A percentile compares a stretch with the other conserved stretches of the same genome.
phyloP scores from a whole-genome alignment of 306 rosid species.

The Pyrus communis region DNA sequence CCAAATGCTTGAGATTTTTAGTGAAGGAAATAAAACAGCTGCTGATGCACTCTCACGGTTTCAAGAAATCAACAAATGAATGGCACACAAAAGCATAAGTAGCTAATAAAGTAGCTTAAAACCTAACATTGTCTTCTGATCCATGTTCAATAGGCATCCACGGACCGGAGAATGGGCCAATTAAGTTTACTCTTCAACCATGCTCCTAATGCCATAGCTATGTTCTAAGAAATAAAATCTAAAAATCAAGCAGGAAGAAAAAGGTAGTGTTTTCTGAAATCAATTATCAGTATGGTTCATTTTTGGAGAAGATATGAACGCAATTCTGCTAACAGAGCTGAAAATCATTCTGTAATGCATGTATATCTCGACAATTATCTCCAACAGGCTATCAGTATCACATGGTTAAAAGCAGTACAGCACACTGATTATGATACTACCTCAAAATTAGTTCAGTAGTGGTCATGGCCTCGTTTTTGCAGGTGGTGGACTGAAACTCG shows the following conservation, averaged over 20 bases:
- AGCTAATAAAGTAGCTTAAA: too few relatives aligned
- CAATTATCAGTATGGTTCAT: neutral
- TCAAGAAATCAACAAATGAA: too few relatives aligned
- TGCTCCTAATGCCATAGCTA: neutral
- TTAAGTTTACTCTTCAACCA: neutral
- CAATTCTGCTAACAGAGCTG: neutral
- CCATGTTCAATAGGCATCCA: too few relatives aligned
- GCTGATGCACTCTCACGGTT: too few relatives aligned
- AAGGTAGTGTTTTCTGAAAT: neutral
- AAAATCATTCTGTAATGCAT: neutral
- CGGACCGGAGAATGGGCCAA: too few relatives aligned
- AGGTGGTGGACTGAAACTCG: neutral
- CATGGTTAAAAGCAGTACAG: neutral
- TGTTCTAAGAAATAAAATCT: neutral
- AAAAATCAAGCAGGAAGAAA: neutral
- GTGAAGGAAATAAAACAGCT: too few relatives aligned
- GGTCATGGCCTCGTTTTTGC: neutral
- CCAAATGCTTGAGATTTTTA: too few relatives aligned
- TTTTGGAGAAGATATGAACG: neutral
- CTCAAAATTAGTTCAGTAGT: neutral
- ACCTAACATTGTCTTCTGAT: too few relatives aligned
- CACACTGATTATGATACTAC: neutral
- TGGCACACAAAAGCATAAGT: too few relatives aligned
- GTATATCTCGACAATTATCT: neutral
- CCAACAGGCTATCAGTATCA: neutral